Base-by-base conservation (phyloP, 768 basidiomycete species). In the Holtermannia corniformis region DNA sequence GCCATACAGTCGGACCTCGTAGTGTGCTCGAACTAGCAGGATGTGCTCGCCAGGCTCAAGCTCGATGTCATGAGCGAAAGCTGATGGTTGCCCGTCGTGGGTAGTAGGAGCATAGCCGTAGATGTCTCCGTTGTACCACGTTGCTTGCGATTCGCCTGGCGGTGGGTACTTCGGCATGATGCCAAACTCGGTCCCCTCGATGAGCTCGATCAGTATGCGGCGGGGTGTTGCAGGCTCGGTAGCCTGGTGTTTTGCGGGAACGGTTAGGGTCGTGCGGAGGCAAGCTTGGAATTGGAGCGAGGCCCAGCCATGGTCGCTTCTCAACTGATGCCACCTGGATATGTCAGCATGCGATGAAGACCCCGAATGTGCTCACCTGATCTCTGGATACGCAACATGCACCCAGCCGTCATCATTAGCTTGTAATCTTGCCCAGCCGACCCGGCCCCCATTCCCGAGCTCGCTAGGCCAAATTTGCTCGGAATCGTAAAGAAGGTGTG, bases 1-100 rank as follows among this genome's bases (percentile, higher is more conserved):
- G 5, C 87, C 87, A 66, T 89, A 92, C 44, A 90, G 76, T 57
- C 88, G 77, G 52, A 90, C 87, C 84, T 93, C 89, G 64, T 90
- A 92, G 56, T 87, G 82, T 7, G 83, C 87, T 63, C 85, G 84
- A 48, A 92, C 74, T 55, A 85, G 80, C 2, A 91, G 62, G 49
- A 83, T 78, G 60, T 87, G 90, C 64, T 75, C 19, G 78, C 82
- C 32, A 77, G 78, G 14, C 57, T 47, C 1, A 55, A 71, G 3
- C 55, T 22, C 19, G 75, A 79, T 0, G 79, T 81, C 13, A 70
- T 61, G 2, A 61, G 63, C 25, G 82, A 85, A 44, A 84, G 74
- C 22, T 66, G 68, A 27, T 82, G 76, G 27, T n/a, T n/a, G 73
- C 52, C 52, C 78, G 79, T 14, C 76, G 75, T 11, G 79, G 75